Evolutionary conservation across 139 green algal genomes (phyloP).

Genomic region (Coelastrella sp.): DNA sequence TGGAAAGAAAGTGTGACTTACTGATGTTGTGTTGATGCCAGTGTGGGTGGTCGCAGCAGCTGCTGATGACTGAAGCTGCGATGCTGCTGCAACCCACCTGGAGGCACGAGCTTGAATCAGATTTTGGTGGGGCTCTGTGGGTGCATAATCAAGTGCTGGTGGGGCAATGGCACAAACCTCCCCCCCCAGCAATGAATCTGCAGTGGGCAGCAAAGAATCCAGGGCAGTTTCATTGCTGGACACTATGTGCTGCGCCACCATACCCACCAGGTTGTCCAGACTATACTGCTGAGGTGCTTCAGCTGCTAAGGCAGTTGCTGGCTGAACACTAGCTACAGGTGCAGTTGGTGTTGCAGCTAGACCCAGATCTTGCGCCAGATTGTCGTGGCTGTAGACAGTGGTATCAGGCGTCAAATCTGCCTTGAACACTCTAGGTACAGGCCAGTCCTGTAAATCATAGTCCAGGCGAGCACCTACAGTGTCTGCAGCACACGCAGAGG

Average conservation of each 20-base stretch:
- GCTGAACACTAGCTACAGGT: background rate
- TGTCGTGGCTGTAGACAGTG: background rate
- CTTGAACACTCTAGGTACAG: background rate
- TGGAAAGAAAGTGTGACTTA: slow-evolving; percentile 25
- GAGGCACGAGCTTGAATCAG: background rate
- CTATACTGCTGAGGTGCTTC: background rate
- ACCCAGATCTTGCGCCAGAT: background rate
- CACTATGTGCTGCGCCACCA: background rate
- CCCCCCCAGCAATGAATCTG: background rate
- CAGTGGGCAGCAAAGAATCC: background rate
- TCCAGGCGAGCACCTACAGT: slow-evolving; percentile 4
- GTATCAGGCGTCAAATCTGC: background rate
- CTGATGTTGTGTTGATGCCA: background rate
- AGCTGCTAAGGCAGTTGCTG: background rate
- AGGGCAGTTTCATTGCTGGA: background rate
- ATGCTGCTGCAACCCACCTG: background rate
- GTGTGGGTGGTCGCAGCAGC: background rate
- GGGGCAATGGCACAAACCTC: background rate
- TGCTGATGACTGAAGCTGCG: too few species aligned
- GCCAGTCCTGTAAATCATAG: background rate
- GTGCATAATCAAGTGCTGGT: background rate
- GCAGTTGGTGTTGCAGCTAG: background rate
- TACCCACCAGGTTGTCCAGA: background rate
- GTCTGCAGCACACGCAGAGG: background rate
- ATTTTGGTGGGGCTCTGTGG: background rate